Evolutionary conservation across 768 basidiomycete species (phyloP), one percentile per base, ranked within the genome.

Genomic region (Tephrocybe rancida): DNA sequence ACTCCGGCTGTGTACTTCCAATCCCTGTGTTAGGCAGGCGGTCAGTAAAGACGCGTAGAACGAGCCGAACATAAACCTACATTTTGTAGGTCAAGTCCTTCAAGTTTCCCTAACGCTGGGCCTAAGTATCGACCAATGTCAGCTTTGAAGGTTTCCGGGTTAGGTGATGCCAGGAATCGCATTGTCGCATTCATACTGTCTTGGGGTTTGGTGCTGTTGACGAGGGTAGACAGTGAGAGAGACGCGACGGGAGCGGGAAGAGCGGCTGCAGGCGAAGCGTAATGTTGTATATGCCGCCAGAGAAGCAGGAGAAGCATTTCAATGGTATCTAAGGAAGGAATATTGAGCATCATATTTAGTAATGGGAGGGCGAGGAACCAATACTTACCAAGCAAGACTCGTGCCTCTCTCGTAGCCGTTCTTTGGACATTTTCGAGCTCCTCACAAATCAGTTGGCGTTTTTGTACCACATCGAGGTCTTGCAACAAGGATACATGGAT

Each of bases 251-350:
- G 49, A 19, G 56, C 44, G 14, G 59, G 59, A 27, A 60, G 59
- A 29, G 52, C 39, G 27, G 59, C 55, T 13, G 58, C 41, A 38
- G 60, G 52, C 9, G 69, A 71, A 34, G 76, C 67, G 67, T 88
- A 95, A 64, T 85, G 84, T 13, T 81, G 76, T 25, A 92, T 63
- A 62, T 95, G 94, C 14, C 91, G 79, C 88, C 90, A 93, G 9
- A 92, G 72, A 18, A 95, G 76, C 16, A 95, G 75, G 8, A 95
- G 74, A 5, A 90, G 66, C 83, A 93, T 88, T 68, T 95, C 94
- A 45, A 84, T 70, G 14, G 86, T 82, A 51, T 80, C 89, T 90
- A 58, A 41, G 19, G 16, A 27, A 27, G 22, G 25, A 24, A 48
- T 18, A 26, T 38, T 54, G 9, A 50, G 43, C 19, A 22, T 38